Percentiles rank a stretch among this genome's conserved stretches.
Conservation (phyloP, 768 basidiomycete species). For the Amanita molliuscula region DNA sequence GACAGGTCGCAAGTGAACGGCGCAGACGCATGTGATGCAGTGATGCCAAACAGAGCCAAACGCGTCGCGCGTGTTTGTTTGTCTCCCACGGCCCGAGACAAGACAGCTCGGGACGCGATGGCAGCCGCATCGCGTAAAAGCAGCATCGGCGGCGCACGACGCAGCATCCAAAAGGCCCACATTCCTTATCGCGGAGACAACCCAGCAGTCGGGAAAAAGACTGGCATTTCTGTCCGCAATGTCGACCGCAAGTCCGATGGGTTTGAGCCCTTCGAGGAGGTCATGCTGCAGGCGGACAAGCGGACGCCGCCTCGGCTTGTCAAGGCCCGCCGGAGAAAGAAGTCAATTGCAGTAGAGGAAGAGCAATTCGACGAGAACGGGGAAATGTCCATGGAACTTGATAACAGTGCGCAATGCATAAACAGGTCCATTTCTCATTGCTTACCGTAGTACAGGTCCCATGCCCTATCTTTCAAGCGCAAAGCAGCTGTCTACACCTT, state of each 20-base stretch:
- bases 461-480: conserved; percentile 30
- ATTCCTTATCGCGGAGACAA: conserved; percentile 75
- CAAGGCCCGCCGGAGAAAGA: conserved; percentile 37
- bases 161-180: conserved; percentile 55
- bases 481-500: conserved; percentile 30
- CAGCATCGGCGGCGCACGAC: conserved; percentile 34
- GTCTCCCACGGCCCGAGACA: conserved; percentile 5
- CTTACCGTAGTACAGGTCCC: conserved; percentile 21
- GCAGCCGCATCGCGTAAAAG: conserved; percentile 36
- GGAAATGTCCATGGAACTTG: conserved; percentile 72
- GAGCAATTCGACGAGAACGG: conserved; percentile 47
- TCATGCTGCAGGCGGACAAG: conserved; percentile 60
- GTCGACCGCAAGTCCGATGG: conserved; percentile 72
- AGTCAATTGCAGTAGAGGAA: conserved; percentile 24
- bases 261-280: conserved; percentile 72
- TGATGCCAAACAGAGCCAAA: conserved; percentile 2
- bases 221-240: conserved; percentile 57
- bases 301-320: conserved; percentile 48
- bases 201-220: conserved; percentile 70
- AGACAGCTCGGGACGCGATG: conserved; percentile 18
- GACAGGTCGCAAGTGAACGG: neutral
- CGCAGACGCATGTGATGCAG: no score
- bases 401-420: conserved; percentile 43
- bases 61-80: conserved; percentile 6
- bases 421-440: neutral